Conservation (phyloP, 2,329 filamentous ascomycete species). For the Cytospora paraplurivora region DNA sequence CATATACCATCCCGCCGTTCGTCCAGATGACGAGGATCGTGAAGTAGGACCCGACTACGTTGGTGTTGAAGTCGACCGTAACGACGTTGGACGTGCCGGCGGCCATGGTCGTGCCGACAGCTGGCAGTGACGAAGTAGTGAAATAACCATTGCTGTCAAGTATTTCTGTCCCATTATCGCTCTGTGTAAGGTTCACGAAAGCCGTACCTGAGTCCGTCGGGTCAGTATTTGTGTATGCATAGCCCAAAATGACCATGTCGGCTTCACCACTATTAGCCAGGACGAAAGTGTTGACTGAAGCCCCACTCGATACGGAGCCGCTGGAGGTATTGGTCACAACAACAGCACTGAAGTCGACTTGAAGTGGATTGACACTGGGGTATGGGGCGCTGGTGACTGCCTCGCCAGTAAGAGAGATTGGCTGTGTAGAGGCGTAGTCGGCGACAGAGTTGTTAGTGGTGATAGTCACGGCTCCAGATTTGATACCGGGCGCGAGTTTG, state of each 20-base stretch:
- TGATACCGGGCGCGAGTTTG: conserved; percentile 3
- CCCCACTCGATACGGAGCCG: conserved; percentile 4
- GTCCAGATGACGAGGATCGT: conserved; percentile 41
- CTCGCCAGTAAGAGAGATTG: conserved; percentile 42
- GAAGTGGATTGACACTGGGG: conserved; percentile 40
- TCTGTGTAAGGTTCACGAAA: conserved; percentile 1
- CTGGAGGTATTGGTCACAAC: conserved; percentile 31
- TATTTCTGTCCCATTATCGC: neutral
- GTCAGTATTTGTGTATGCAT: conserved; percentile 11
- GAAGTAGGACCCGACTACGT: conserved; percentile 38
- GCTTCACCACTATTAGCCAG: conserved; percentile 12
- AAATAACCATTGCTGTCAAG: conserved; percentile 30
- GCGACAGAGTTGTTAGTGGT: conserved; percentile 14
- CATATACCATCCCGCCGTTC: conserved; percentile 38
- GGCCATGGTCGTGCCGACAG: conserved; percentile 36
- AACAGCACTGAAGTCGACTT: conserved; percentile 44
- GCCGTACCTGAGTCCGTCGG: conserved; percentile 4
- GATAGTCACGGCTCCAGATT: conserved; percentile 10
- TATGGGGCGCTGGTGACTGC: conserved; percentile 42
- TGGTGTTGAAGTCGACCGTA: conserved; percentile 39
- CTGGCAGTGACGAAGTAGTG: conserved; percentile 36
- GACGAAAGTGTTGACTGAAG: conserved; percentile 8
- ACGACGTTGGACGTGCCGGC: conserved; percentile 38
- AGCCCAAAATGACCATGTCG: neutral
- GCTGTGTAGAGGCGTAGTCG: conserved; percentile 41